Evolutionary conservation across 441 rosid genomes (phyloP), one percentile per base, ranked within the genome.

Genomic region (Breynia disticha): DNA sequence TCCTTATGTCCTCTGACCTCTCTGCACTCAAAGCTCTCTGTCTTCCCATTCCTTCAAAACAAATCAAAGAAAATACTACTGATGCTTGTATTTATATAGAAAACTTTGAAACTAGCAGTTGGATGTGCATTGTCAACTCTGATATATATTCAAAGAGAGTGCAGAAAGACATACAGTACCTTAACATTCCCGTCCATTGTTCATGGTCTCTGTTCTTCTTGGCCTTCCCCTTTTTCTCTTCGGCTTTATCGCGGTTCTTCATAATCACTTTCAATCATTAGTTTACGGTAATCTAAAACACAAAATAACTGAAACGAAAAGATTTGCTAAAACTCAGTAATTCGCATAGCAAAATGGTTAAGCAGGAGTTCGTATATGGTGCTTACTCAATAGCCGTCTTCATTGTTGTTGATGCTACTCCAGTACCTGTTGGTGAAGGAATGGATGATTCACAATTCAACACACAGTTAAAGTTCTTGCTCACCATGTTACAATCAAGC

Each of bases 201-300:
- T 24, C 32, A 24, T 39, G 52, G 46, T 11, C 28, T 6, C 7
- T 51, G 16, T 45, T 59, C 39, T 57, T 49, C 35, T 60, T 12
- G 69, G 66, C 38, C 63, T 50, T 39, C 61, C 57, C 35, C 68
- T 50, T 46, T 44, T 57, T 24, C 49, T 32, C n/a, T 38, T 46
- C 42, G 1, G 43, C 41, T 3, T 39, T 54, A 46, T 44, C 0
- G 17, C 47, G 38, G 14, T 44, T 59, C 68, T 66, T 62, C 59
- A 52, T 7, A 13, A 20, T 56, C 17, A 42, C 4, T 13, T 15
- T 28, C 7, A 32, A 32, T 46, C 14, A 9, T 49, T 10, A 16
- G 17, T 14, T 32, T 49, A 24, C 7, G 32, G 35, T 14, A 3
- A 17, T 49, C 43, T 41, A 16, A 41, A 24, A 59, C 5, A 11